These are phyloP conservation scores for Amphibolis antarctica DNA, from an alignment of 106 monocot genomes.

Conservation along the genomic window DNA sequence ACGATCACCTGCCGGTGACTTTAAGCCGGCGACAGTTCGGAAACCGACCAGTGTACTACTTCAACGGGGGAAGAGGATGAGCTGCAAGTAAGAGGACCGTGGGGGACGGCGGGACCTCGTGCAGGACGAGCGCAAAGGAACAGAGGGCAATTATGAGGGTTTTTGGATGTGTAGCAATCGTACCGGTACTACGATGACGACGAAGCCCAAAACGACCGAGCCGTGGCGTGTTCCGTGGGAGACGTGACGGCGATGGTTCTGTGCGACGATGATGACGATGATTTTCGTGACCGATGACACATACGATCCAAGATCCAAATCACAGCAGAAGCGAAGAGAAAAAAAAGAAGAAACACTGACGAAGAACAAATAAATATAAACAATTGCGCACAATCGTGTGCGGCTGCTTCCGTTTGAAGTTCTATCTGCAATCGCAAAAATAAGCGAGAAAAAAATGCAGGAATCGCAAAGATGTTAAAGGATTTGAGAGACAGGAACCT, in stretches of 20 bases:
- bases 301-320: neutral
- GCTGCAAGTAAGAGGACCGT: neutral
- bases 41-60: neutral
- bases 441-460: too few species aligned
- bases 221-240: neutral
- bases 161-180: neutral
- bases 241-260: neutral
- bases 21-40: neutral
- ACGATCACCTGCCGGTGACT: slow-evolving; percentile 1
- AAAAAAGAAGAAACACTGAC: too few species aligned
- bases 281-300: neutral
- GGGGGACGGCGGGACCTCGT: neutral
- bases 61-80: neutral
- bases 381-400: too few species aligned
- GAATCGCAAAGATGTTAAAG: too few species aligned
- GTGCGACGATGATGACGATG: neutral
- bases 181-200: neutral
- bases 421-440: too few species aligned
- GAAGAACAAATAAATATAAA: too few species aligned
- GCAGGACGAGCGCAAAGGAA: neutral
- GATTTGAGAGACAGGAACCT: too few species aligned
- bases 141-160: slow-evolving; percentile 6
- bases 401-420: too few species aligned
- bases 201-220: neutral
- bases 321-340: too few species aligned